These are phyloP conservation scores for Puccinia coronata DNA, from an alignment of 1,284 basidiomycete genomes.

Conservation along the genomic window DNA sequence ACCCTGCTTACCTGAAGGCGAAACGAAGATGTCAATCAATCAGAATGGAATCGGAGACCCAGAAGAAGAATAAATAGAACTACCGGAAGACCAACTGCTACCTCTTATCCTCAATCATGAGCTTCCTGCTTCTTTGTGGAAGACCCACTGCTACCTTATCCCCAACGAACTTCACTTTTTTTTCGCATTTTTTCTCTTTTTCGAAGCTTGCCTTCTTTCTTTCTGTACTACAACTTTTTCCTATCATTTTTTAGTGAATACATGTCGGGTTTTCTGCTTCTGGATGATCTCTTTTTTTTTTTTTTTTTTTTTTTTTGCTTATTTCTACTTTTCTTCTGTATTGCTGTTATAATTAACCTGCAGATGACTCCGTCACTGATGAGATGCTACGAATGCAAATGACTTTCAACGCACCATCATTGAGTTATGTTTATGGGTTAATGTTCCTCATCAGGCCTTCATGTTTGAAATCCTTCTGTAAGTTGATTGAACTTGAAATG, in stretches of 20 bases:
- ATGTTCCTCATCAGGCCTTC: no score
- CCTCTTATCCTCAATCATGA: no score
- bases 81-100: no score
- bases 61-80: constrained; percentile 73
- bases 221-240: not conserved
- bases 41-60: constrained; percentile 85
- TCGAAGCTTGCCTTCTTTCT: not conserved
- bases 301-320: not conserved
- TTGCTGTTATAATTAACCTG: no score
- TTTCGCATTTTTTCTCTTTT: not conserved
- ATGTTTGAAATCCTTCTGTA: no score
- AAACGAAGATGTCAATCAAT: constrained; percentile 89
- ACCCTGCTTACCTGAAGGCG: constrained; percentile 94
- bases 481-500: no score
- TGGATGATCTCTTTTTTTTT: not conserved
- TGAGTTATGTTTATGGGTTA: no score
- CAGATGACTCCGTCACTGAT: no score
- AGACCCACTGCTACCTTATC: not conserved
- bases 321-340: not conserved
- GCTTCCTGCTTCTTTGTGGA: no score
- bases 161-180: not conserved
- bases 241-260: not conserved
- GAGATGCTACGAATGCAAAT: no score
- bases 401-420: no score
- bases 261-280: not conserved